Conservation (phyloP, 768 basidiomycete species). For the Mycena metata region DNA sequence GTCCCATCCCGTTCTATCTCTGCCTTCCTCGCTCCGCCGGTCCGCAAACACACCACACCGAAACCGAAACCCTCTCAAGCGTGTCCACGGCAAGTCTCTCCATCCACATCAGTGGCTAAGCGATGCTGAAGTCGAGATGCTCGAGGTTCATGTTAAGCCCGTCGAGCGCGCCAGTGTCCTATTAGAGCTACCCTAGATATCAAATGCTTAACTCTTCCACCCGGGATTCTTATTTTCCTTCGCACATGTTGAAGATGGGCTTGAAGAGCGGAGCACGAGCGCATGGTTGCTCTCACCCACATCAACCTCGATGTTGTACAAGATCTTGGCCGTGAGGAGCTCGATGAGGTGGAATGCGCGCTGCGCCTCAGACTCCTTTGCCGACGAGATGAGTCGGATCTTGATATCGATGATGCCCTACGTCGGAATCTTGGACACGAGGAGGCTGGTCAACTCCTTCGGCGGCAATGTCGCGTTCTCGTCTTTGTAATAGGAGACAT, state of each 20-base stretch:
- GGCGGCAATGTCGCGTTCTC: constrained; percentile 61
- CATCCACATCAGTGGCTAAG: too few relatives aligned
- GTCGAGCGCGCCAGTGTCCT: too few relatives aligned
- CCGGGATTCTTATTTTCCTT: constrained; percentile 48
- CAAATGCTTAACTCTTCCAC: constrained; percentile 55
- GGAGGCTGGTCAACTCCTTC: constrained; percentile 69
- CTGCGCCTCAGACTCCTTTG: constrained; percentile 57
- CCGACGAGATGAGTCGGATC: constrained; percentile 69
- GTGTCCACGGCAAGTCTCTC: too few relatives aligned
- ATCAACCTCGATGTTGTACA: constrained; percentile 66
- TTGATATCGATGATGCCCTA: constrained; percentile 78
- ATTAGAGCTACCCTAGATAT: too few relatives aligned
- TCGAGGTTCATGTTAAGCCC: too few relatives aligned
- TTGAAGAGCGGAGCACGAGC: constrained; percentile 71
- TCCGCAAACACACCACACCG: too few relatives aligned
- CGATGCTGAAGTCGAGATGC: too few relatives aligned
- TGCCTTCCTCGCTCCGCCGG: too few relatives aligned
- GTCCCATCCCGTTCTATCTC: too few relatives aligned
- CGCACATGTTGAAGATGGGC: constrained; percentile 67
- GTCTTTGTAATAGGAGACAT: constrained; percentile 75
- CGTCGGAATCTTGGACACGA: constrained; percentile 71
- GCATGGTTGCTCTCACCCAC: constrained; percentile 74
- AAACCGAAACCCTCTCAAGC: too few relatives aligned
- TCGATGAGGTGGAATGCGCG: constrained; percentile 72
- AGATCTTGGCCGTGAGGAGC: constrained; percentile 63